A percentile compares a stretch with the other conserved stretches of the same genome.
Conservation (phyloP, 495 filamentous ascomycete species). For the Xylaria palmicola region DNA sequence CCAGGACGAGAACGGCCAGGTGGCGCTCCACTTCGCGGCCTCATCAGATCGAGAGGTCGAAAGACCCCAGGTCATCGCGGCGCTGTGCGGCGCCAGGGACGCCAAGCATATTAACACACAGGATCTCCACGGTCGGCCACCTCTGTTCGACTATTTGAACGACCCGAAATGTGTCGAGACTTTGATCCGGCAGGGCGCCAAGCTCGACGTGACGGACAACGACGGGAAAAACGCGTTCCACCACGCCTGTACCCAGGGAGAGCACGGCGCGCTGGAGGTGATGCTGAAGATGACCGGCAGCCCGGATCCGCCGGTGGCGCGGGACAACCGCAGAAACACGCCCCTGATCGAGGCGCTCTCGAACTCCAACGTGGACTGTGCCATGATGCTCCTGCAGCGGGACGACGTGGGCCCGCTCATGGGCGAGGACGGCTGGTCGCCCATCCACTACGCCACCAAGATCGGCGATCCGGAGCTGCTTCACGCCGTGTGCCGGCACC, state of each 20-base stretch:
- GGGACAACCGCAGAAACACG: not conserved
- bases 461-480: constrained; percentile 2
- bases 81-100: not conserved
- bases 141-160: constrained; percentile 1
- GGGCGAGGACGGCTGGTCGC: constrained; percentile 1
- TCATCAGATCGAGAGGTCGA: not conserved
- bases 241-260: constrained; percentile 5
- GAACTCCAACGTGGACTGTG: constrained; percentile 2
- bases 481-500: not conserved
- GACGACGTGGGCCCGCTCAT: not conserved
- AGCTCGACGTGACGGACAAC: constrained; percentile 1
- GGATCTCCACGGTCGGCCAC: not conserved
- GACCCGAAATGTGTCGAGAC: not conserved
- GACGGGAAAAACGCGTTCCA: not conserved
- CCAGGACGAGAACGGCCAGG: constrained; percentile 7
- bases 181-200: constrained; percentile 1
- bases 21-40: constrained; percentile 1
- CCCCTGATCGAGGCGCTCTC: not conserved
- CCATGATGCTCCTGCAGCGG: not conserved
- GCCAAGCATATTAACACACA: not conserved
- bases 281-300: not conserved
- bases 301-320: not conserved
- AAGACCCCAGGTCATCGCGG: not conserved
- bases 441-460: constrained; percentile 2
- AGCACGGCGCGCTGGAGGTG: not conserved